These are phyloP conservation scores for Diplodia intermedia DNA, from an alignment of 2,329 filamentous ascomycete genomes.

Conservation along the genomic window DNA sequence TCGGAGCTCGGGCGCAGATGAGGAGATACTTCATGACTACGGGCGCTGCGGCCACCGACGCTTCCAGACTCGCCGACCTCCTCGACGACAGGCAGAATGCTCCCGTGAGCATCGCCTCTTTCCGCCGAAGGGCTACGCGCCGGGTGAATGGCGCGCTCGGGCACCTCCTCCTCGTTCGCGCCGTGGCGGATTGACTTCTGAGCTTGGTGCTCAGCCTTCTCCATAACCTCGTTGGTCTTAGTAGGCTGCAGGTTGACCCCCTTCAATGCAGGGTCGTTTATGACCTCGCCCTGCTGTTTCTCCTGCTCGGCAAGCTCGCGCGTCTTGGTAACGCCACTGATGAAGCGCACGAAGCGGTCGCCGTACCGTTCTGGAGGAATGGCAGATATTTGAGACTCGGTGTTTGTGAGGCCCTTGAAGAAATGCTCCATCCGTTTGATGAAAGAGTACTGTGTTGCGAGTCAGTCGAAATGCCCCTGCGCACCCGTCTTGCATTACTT, in stretches of 20 bases:
- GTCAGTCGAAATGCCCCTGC: slow-evolving; percentile 38
- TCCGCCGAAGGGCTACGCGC: slow-evolving; percentile 65
- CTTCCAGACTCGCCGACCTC: slow-evolving; percentile 82
- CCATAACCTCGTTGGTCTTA: slow-evolving; percentile 62
- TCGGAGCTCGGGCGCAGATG: slow-evolving; percentile 30
- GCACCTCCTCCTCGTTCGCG: slow-evolving; percentile 62
- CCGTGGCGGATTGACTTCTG: slow-evolving; percentile 63
- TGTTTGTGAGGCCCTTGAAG: slow-evolving; percentile 89
- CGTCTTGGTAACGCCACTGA: slow-evolving; percentile 88
- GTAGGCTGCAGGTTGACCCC: slow-evolving; percentile 48
- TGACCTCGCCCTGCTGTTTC: slow-evolving; percentile 44
- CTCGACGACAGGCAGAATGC: slow-evolving; percentile 81
- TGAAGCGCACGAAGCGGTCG: slow-evolving; percentile 91
- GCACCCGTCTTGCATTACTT: slow-evolving; percentile 53
- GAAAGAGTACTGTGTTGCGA: slow-evolving; percentile 74
- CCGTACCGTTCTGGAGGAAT: slow-evolving; percentile 90
- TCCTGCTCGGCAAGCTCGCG: slow-evolving; percentile 77
- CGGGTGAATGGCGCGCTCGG: slow-evolving; percentile 66
- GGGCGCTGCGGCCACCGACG: slow-evolving; percentile 63
- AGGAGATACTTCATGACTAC: slow-evolving; percentile 36
- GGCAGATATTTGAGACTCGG: slow-evolving; percentile 88
- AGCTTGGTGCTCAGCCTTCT: slow-evolving; percentile 66
- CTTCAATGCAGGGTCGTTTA: slow-evolving; percentile 48
- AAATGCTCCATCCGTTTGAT: slow-evolving; percentile 96
- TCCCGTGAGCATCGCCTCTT: slow-evolving; percentile 62